phyloP scores from a whole-genome alignment of 805 yeast species.

The Monosporozyma siamensis region DNA sequence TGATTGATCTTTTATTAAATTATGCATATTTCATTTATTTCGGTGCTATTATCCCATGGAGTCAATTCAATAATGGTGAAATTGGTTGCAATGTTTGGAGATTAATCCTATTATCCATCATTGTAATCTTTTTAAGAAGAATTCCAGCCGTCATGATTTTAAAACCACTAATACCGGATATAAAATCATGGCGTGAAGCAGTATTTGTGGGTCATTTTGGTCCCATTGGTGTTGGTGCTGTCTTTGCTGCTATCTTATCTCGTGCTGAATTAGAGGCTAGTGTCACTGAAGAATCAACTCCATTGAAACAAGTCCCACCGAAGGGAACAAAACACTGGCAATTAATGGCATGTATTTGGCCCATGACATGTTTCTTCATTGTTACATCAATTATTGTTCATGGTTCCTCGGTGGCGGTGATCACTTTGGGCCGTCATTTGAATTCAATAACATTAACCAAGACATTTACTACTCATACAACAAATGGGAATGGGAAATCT shows the following conservation, averaged over 20 bases:
- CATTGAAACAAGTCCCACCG: conserved; percentile 41
- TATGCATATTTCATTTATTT: conserved; percentile 82
- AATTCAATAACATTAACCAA: conserved; percentile 89
- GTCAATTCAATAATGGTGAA: conserved; percentile 49
- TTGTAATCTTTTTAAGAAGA: conserved; percentile 66
- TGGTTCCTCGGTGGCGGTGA: conserved; percentile 79
- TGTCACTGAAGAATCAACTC: conserved; percentile 45
- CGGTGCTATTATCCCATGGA: conserved; percentile 90
- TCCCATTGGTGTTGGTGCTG: conserved; percentile 92
- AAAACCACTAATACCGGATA: conserved; percentile 77
- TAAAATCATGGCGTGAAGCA: conserved; percentile 89
- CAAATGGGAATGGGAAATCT: conserved; percentile 44
- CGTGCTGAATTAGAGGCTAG: conserved; percentile 56
- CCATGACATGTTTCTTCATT: conserved; percentile 69
- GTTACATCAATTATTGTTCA: conserved; percentile 79
- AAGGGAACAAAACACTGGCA: conserved; percentile 44
- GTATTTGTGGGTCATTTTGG: conserved; percentile 92
- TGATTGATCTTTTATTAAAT: conserved; percentile 76
- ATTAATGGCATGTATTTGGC: conserved; percentile 65
- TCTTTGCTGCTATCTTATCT: conserved; percentile 75
- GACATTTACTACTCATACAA: conserved; percentile 69
- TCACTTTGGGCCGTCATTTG: conserved; percentile 71
- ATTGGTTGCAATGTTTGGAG: conserved; percentile 75
- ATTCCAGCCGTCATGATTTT: conserved; percentile 71
- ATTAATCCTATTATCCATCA: conserved; percentile 61